Conservation (phyloP, 805 yeast genomes). For the Dipodascus albidus region DNA sequence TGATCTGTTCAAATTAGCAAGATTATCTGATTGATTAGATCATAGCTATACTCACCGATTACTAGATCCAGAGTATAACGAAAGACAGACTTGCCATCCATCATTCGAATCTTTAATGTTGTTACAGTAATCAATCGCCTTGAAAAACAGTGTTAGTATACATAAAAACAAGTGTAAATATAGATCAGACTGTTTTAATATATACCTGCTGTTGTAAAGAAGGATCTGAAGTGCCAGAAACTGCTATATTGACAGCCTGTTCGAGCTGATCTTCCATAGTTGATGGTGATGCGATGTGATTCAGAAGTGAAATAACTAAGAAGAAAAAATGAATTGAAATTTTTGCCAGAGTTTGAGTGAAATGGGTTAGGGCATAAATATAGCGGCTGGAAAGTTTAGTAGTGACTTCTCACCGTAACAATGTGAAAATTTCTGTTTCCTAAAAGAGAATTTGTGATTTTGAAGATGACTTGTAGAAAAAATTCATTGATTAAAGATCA, state of each 20-base stretch:
- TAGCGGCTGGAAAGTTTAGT: background rate
- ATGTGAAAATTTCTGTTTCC: background rate
- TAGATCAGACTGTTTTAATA: background rate
- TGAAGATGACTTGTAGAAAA: no score
- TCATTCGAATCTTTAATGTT: conserved; percentile 32
- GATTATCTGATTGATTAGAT: background rate
- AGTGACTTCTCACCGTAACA: no score
- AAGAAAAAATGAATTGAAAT: background rate
- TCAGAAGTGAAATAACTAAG: background rate
- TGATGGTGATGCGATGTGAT: background rate
- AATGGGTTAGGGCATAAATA: background rate
- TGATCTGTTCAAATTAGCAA: conserved; percentile 25
- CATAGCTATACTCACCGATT: background rate
- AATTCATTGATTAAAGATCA: no score
- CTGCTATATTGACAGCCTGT: conserved; percentile 80
- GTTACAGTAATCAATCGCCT: conserved; percentile 35
- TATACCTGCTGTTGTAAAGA: conserved; percentile 46
- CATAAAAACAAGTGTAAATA: no score
- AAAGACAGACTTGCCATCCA: conserved; percentile 38
- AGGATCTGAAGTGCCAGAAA: conserved; percentile 54
- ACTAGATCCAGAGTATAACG: conserved; percentile 24
- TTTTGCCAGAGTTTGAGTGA: background rate
- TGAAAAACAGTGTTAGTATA: no score
- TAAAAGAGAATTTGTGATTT: background rate
- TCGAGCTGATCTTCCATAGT: conserved; percentile 50